These are phyloP conservation scores for Coemansia sp. DNA, from an alignment of 192 early-diverging fungal species.

Conservation along the genomic window DNA sequence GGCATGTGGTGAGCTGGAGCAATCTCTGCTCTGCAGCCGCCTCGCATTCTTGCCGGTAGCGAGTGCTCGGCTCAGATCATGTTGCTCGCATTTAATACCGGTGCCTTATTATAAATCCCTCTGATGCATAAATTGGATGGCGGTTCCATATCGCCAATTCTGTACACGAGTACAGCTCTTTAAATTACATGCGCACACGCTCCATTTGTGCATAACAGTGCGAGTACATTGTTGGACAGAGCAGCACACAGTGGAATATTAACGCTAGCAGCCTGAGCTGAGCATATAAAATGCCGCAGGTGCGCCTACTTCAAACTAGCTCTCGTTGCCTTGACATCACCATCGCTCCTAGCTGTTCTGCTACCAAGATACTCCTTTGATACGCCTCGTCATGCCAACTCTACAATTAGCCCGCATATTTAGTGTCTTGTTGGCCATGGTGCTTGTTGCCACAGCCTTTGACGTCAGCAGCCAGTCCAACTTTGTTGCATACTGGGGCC, in stretches of 20 bases:
- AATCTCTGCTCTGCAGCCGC: conserved; percentile 1
- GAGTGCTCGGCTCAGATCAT: background rate
- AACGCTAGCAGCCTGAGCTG: background rate
- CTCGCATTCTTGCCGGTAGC: background rate
- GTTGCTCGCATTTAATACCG: conserved; percentile 14
- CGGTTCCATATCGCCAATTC: background rate
- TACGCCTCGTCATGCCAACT: background rate
- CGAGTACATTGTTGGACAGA: background rate
- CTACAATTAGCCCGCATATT: background rate
- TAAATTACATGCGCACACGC: conserved; percentile 1
- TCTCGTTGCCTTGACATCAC: background rate
- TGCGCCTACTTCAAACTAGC: background rate
- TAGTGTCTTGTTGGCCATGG: background rate
- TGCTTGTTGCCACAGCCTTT: conserved; percentile 9
- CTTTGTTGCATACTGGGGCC: conserved; percentile 53
- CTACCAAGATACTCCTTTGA: background rate
- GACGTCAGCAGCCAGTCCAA: conserved; percentile 38
- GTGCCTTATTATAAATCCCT: conserved; percentile 7
- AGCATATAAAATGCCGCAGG: background rate
- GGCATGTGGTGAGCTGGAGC: conserved; percentile 3
- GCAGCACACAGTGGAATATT: background rate
- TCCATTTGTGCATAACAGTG: background rate
- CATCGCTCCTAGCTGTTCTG: background rate
- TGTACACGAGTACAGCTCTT: background rate
- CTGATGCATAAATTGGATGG: conserved; percentile 14